Evolutionary conservation across 148 eudicot species (phyloP), one percentile per base, ranked within the genome.

Genomic region (Rhododendron mucronatum): DNA sequence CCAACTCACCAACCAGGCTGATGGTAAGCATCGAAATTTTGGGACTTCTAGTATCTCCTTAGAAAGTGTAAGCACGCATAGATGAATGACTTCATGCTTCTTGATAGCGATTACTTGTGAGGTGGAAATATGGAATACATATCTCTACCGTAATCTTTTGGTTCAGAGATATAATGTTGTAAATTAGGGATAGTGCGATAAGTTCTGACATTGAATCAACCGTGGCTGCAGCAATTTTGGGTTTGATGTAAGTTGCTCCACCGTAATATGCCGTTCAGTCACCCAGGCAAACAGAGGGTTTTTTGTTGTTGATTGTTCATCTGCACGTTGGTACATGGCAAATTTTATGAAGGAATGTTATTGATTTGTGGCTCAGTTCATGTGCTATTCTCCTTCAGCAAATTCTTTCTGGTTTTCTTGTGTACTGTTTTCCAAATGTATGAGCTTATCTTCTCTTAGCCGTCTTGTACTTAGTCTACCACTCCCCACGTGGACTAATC

Each of bases 1-100:
- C 78, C 92, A 85, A 51, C 96, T 97, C 33, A 88, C 93, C 30
- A 97, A 97, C 59, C 39, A 92, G 57, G 99, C 96, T 57, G 99
- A 95, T 89, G 99, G 99, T 71, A 95, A 93, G 87, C 99, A 93
- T 87, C 91, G 98, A 9, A 95, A 97, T 84, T 97, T 97, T 78
- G 99, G 99, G 44, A 91, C 99, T 21, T 83, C 88, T 80, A 86
- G 87, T 84, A 51, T 88, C 83, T 85, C 90, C 74, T 77, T 93
- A 44, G 95, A 94, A 87, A 87, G 88, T 50, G 88, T 90, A 7
- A 78, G 71, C n/a, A 80, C 87, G 79, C 83, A 87, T 84, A 84
- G 92, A 89, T 90, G 89, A 91, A 88, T 90, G 89, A 91, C 37
- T 35, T 55, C 48, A 63, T 18, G 0, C 51, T 9, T 57, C 28